phyloP scores from a whole-genome alignment of 2,329 filamentous ascomycete species.

The Talaromyces verruculosus region DNA sequence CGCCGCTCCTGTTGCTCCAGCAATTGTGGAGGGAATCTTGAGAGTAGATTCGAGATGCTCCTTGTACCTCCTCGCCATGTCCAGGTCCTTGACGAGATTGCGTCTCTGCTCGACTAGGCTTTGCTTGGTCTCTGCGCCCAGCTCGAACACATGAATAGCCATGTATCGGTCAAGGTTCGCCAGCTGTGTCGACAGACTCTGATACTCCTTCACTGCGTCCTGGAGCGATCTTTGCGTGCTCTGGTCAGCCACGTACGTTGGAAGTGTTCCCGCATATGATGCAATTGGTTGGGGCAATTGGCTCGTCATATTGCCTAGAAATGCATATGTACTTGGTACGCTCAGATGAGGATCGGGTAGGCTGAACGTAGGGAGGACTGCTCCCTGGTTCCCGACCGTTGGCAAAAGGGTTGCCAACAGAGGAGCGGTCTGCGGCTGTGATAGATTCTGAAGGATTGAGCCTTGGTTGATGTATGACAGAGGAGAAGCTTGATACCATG shows the following conservation, averaged over 20 bases:
- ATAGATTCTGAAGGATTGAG: slow-evolving; percentile 19
- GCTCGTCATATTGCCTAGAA: slow-evolving; percentile 2
- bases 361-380: background rate
- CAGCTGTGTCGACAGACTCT: slow-evolving; percentile 35
- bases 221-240: slow-evolving; percentile 30
- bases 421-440: slow-evolving; percentile 21
- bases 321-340: slow-evolving; percentile 19
- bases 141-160: slow-evolving; percentile 40
- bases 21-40: slow-evolving; percentile 14
- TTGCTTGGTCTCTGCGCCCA: slow-evolving; percentile 36
- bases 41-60: slow-evolving; percentile 35
- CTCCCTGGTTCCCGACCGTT: slow-evolving; percentile 11
- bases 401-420: slow-evolving; percentile 11
- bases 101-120: slow-evolving; percentile 39
- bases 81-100: slow-evolving; percentile 39
- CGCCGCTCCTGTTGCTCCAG: background rate
- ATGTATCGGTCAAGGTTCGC: slow-evolving; percentile 40
- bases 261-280: slow-evolving; percentile 21
- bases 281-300: background rate
- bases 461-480: slow-evolving; percentile 23
- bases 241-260: slow-evolving; percentile 21
- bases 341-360: slow-evolving; percentile 4
- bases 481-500: slow-evolving; percentile 24
- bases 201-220: slow-evolving; percentile 32
- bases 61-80: slow-evolving; percentile 37